A percentile compares a stretch with the other conserved stretches of the same genome.
These are phyloP conservation scores for Eucalyptus cladocalyx DNA, from an alignment of 345 rosid genomes.

Conservation along the genomic window DNA sequence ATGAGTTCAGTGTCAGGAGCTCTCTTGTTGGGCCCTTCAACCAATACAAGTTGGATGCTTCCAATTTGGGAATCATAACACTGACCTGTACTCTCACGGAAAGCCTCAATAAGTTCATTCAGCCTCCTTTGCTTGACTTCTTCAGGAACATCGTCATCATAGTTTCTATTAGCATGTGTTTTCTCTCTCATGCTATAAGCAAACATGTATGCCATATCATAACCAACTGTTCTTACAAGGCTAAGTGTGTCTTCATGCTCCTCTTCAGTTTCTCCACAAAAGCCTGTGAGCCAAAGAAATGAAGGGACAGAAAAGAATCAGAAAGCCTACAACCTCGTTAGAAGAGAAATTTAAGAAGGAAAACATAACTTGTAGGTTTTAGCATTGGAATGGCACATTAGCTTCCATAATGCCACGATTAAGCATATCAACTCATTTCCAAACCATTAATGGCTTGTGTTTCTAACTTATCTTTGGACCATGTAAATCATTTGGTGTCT, in stretches of 20 bases:
- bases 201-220: conserved; percentile 98
- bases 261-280: conserved; percentile 93
- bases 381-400: not conserved
- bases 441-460: not conserved
- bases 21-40: conserved; percentile 91
- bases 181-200: conserved; percentile 97
- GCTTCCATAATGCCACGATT: not conserved
- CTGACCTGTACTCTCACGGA: conserved; percentile 72
- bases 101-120: conserved; percentile 63
- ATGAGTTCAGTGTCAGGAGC: conserved; percentile 82
- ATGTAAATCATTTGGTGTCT: not conserved
- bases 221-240: conserved; percentile 58
- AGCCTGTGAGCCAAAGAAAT: conserved; percentile 22
- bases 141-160: conserved; percentile 67
- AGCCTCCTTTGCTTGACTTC: conserved; percentile 85
- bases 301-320: not conserved
- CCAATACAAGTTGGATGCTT: conserved; percentile 55
- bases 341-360: not conserved
- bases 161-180: conserved; percentile 80
- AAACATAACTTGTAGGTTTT: not conserved
- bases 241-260: conserved; percentile 69
- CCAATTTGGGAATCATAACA: conserved; percentile 67
- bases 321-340: not conserved
- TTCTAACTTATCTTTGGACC: not conserved
- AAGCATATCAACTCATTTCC: not conserved